A percentile compares a stretch with the other conserved stretches of the same genome.
phyloP scores from a whole-genome alignment of 1,284 basidiomycete species.

The Cutaneotrichosporon spelunceum region DNA sequence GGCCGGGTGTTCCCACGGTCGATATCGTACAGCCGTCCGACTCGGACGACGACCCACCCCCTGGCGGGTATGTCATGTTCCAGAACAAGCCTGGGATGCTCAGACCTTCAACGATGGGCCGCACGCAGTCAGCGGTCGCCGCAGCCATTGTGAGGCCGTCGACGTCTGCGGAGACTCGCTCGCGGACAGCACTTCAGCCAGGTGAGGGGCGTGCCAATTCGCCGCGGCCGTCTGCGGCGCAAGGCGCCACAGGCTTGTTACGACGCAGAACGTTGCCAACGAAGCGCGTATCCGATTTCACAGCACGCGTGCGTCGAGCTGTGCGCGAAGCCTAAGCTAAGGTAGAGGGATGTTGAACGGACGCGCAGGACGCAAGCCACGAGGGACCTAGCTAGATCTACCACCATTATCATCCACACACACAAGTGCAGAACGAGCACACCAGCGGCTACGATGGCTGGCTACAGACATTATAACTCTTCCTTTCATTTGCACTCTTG shows the following conservation, averaged over 20 bases:
- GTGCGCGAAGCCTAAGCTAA: conserved; percentile 12
- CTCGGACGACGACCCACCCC: conserved; percentile 51
- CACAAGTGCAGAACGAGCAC: neutral
- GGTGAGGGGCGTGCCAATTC: conserved; percentile 17
- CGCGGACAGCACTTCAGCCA: conserved; percentile 11
- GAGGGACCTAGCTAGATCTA: neutral
- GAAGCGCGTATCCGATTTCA: conserved; percentile 19
- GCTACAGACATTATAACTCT: neutral
- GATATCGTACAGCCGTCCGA: conserved; percentile 46
- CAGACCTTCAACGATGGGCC: neutral
- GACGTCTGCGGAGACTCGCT: conserved; percentile 1
- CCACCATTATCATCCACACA: neutral
- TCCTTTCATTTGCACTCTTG: neutral
- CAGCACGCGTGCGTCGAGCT: conserved; percentile 13
- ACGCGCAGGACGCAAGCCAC: neutral
- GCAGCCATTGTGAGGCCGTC: neutral
- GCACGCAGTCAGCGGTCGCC: neutral
- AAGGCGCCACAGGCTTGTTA: conserved; percentile 14
- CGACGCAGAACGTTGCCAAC: conserved; percentile 22
- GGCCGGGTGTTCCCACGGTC: conserved; percentile 12
- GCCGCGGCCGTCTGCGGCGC: conserved; percentile 8
- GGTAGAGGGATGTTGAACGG: neutral
- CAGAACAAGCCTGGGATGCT: conserved; percentile 17
- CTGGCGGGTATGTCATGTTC: conserved; percentile 38
- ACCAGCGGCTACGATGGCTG: neutral